Percentiles rank a stretch among this genome's conserved stretches.
These are phyloP conservation scores for Crithidia fasciculata DNA, from an alignment of 208 protist species.

Conservation along the genomic window DNA sequence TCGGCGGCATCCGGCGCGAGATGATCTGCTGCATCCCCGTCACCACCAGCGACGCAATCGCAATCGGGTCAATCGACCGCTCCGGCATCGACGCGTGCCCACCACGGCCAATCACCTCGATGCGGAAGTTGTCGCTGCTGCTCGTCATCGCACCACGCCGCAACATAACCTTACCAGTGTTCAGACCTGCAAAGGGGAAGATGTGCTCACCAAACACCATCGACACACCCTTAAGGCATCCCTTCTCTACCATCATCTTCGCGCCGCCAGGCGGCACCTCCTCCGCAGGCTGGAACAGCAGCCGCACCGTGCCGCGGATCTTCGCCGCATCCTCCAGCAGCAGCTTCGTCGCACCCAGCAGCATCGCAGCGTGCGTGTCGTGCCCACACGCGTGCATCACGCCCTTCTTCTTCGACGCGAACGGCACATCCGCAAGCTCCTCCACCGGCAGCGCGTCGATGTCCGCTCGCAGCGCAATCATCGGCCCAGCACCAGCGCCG, in stretches of 20 bases:
- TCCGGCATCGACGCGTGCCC: slow-evolving; percentile 72
- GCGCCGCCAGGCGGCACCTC: slow-evolving; percentile 63
- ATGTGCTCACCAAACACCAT: slow-evolving; percentile 63
- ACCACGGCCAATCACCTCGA: slow-evolving; percentile 46
- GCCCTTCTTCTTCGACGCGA: slow-evolving; percentile 55
- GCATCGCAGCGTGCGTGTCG: slow-evolving; percentile 68
- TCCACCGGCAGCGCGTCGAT: slow-evolving; percentile 71
- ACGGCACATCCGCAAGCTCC: slow-evolving; percentile 55
- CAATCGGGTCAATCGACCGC: slow-evolving; percentile 53
- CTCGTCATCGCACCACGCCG: slow-evolving; percentile 32
- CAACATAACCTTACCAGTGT: slow-evolving; percentile 23
- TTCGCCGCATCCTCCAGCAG: slow-evolving; percentile 44
- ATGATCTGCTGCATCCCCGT: slow-evolving; percentile 58
- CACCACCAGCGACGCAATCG: slow-evolving; percentile 45
- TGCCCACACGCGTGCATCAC: slow-evolving; percentile 78
- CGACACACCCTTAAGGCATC: slow-evolving; percentile 58
- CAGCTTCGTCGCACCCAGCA: slow-evolving; percentile 60
- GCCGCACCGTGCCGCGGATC: slow-evolving; percentile 71
- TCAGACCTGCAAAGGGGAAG: slow-evolving; percentile 12
- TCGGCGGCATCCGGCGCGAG: slow-evolving; percentile 46
- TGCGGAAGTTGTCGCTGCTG: slow-evolving; percentile 40
- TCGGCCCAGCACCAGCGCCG: slow-evolving; percentile 40
- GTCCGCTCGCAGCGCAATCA: slow-evolving; percentile 64
- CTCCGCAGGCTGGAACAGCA: slow-evolving; percentile 80
- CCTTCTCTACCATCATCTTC: slow-evolving; percentile 48